These are phyloP conservation scores for Iberis pinnata DNA, from an alignment of 345 rosid species.

Conservation along the genomic window DNA sequence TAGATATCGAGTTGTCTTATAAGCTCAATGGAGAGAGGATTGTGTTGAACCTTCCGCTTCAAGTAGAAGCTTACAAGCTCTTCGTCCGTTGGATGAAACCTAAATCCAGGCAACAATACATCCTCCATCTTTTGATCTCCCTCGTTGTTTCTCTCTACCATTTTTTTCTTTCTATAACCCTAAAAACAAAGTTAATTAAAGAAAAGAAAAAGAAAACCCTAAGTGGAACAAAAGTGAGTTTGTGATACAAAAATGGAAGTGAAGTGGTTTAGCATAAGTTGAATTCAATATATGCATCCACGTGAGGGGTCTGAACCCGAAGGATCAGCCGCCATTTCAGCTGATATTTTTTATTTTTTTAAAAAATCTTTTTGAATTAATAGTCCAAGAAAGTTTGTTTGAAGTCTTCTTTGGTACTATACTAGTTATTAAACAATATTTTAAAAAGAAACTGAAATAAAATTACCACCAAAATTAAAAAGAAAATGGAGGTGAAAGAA, in stretches of 20 bases:
- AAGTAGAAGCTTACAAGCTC: conserved; percentile 84
- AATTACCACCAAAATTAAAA: too few species aligned
- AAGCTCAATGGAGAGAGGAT: conserved; percentile 61
- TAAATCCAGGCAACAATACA: conserved; percentile 71
- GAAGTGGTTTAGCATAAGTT: conserved; percentile 36
- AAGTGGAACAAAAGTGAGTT: conserved; percentile 14
- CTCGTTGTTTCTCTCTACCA: conserved; percentile 43
- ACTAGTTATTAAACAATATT: not conserved
- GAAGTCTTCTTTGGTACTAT: conserved; percentile 13
- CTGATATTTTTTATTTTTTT: conserved; percentile 35
- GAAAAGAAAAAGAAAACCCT: conserved; percentile 17
- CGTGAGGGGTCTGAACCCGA: conserved; percentile 75
- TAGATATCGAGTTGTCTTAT: conserved; percentile 86
- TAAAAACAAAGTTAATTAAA: conserved; percentile 2
- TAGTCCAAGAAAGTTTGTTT: conserved; percentile 33
- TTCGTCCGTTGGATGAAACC: conserved; percentile 93
- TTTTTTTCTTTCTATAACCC: conserved; percentile 20
- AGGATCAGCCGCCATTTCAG: conserved; percentile 92
- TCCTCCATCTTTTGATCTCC: conserved; percentile 54
- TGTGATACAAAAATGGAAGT: conserved; percentile 20
- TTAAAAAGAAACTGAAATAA: too few species aligned
- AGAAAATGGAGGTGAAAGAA: conserved; percentile 8
- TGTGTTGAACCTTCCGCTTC: conserved; percentile 64
- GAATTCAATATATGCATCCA: conserved; percentile 68
- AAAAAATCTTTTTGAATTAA: conserved; percentile 20